Percentiles rank a stretch among this genome's conserved stretches.
Evolutionary conservation across 345 rosid genomes (phyloP).

Genomic region (Jatropha curcas): DNA sequence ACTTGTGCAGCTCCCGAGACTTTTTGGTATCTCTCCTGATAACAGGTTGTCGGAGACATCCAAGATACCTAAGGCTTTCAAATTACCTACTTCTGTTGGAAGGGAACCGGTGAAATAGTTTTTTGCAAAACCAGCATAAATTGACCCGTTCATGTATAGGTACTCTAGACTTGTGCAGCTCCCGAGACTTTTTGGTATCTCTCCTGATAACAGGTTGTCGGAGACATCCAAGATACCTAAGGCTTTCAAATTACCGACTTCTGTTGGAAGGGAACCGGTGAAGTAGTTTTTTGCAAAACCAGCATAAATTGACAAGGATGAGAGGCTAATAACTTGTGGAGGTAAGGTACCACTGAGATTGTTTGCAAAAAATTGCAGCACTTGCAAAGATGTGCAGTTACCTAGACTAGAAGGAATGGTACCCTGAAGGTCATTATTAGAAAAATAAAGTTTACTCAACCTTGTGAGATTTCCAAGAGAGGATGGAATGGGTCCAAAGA

Average conservation of each 20-base stretch:
- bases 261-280: no score
- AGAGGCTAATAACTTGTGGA: neutral
- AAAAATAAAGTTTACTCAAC: neutral
- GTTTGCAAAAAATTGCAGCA: neutral
- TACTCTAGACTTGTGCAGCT: no score
- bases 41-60: neutral
- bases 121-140: no score
- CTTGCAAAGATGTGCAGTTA: neutral
- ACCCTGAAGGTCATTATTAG: neutral
- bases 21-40: neutral
- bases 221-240: no score
- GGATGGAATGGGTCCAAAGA: conserved; percentile 1
- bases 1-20: neutral
- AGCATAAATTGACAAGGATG: neutral
- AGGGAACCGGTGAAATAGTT: no score
- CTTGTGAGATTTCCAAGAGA: neutral
- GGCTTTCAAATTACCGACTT: no score
- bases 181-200: no score
- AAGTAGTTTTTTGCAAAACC: neutral
- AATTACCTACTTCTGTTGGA: neutral
- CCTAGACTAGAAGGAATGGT: conserved; percentile 2
- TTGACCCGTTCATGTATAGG: no score
- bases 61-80: neutral
- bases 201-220: no score
- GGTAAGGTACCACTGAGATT: neutral